A percentile compares a stretch with the other conserved stretches of the same genome.
Conservation (phyloP, 2,329 filamentous ascomycete genomes). For the Fonsecaea multimorphosa region DNA sequence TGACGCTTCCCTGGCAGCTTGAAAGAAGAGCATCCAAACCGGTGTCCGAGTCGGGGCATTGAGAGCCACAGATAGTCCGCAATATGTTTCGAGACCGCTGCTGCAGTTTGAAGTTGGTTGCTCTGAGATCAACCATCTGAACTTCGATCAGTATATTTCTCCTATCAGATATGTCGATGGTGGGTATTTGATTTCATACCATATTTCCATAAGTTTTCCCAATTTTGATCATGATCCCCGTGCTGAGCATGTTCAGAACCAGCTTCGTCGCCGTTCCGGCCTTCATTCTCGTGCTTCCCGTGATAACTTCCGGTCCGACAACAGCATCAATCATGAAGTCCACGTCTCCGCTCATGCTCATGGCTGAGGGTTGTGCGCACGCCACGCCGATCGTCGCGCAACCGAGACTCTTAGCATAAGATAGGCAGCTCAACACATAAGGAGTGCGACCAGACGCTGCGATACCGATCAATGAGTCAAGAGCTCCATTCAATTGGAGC, state of each 20-base stretch:
- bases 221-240: conserved; percentile 50
- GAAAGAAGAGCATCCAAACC: conserved; percentile 43
- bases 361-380: conserved; percentile 48
- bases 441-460: conserved; percentile 53
- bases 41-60: conserved; percentile 36
- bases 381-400: conserved; percentile 49
- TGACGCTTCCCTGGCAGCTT: conserved; percentile 44
- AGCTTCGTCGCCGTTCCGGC: conserved; percentile 55
- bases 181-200: conserved; percentile 39
- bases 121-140: conserved; percentile 48
- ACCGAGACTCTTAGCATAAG: conserved; percentile 46
- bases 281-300: conserved; percentile 56
- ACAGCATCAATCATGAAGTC: conserved; percentile 49
- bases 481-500: conserved; percentile 41
- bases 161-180: not conserved
- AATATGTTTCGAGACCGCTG: conserved; percentile 47
- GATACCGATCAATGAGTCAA: conserved; percentile 52
- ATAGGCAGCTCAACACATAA: conserved; percentile 50
- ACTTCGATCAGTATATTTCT: not conserved
- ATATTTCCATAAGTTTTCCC: conserved; percentile 54
- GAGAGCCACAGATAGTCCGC: conserved; percentile 39
- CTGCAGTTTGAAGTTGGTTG: conserved; percentile 49
- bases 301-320: conserved; percentile 53
- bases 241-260: conserved; percentile 54
- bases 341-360: conserved; percentile 40